A percentile compares a stretch with the other conserved stretches of the same genome.
Conservation (phyloP, 1,284 basidiomycete species). For the Ustilago bromivora region DNA sequence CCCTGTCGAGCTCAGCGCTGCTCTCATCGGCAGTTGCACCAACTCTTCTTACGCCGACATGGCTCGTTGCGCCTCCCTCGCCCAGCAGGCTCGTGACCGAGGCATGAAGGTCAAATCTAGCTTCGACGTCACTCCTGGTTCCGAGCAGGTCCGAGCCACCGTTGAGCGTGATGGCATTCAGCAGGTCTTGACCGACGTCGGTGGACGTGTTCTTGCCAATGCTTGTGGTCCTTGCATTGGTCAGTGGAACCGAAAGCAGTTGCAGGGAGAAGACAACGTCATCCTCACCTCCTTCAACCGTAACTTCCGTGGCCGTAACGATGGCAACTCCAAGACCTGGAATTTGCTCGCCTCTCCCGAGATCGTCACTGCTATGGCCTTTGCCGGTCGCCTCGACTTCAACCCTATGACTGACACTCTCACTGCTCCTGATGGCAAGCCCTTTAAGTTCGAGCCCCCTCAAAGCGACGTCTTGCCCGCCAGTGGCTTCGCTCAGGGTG, state of each 20-base stretch:
- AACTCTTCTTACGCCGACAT: conserved; percentile 75
- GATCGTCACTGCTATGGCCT: conserved; percentile 91
- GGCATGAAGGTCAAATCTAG: conserved; percentile 87
- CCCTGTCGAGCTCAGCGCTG: conserved; percentile 81
- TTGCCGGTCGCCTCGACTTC: conserved; percentile 93
- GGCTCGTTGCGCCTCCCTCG: conserved; percentile 90
- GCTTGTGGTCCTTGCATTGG: conserved; percentile 99
- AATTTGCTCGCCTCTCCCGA: conserved; percentile 98
- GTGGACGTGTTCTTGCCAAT: conserved; percentile 92
- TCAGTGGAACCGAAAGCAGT: conserved; percentile 96
- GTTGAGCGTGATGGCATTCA: conserved; percentile 95
- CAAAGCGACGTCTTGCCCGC: conserved; percentile 85
- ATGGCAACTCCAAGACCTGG: conserved; percentile 95
- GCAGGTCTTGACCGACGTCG: conserved; percentile 82
- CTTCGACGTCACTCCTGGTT: conserved; percentile 96
- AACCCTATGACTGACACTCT: conserved; percentile 91
- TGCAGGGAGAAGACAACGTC: conserved; percentile 91
- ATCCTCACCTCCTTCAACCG: conserved; percentile 98
- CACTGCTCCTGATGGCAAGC: conserved; percentile 77
- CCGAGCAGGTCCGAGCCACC: conserved; percentile 96
- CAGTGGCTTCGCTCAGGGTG: conserved; percentile 83
- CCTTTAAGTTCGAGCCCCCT: conserved; percentile 89
- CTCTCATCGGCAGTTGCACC: conserved; percentile 95
- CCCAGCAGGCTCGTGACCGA: conserved; percentile 85
- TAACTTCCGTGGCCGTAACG: conserved; percentile 97